Evolutionary conservation across 2,329 filamentous ascomycete genomes (phyloP), one percentile per base, ranked within the genome.

Genomic region (Tolypocladium endophyticum): DNA sequence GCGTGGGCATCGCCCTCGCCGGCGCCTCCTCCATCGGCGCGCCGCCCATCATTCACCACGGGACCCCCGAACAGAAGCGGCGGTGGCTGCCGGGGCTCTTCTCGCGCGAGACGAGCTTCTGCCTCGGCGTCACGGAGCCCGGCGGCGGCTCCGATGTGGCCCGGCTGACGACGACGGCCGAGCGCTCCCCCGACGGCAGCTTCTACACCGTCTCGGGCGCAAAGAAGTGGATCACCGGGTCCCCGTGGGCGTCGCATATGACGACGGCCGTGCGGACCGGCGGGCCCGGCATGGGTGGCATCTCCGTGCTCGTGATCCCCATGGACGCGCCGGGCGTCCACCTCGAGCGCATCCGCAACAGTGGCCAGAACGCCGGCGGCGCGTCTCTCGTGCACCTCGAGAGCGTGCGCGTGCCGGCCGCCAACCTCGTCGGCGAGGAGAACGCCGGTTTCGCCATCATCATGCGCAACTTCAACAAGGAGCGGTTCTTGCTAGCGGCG

Each of bases 201-300:
- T 69, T 74, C 56, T 88, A 87, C 64, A 66, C 86, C 41, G 83
- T 88, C n/a, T 87, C 86, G 60, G 86, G 85, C 0, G 79, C 79
- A 57, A 88, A 88, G 75, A 87, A 87, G 68, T 87, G 84, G 84
- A 87, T 88, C 64, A 87, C 86, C 1, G 84, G 83, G 55, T 81
- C 77, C 18, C 78, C 82, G 1, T 84, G 78, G 76, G 81, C 85
- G 16, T 79, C 84, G 56, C 84, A 84, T 67, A 81, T 82, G 69
- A 85, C 84, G 0, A 83, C 84, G 16, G 85, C 84, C 2, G 83
- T 86, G 6, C 76, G 84, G 8, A 87, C 83, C 1, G 82, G 83
- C 5, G 80, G 77, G 0, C 70, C 77, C 0, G 84, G 84, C 14
- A 75, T 75, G 58, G 65, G 66, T 2, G 84, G 84, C 4, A 76